Evolutionary conservation across 495 filamentous ascomycete species (phyloP), one percentile per base, ranked within the genome.

Genomic region (Trichoderma gamsii): DNA sequence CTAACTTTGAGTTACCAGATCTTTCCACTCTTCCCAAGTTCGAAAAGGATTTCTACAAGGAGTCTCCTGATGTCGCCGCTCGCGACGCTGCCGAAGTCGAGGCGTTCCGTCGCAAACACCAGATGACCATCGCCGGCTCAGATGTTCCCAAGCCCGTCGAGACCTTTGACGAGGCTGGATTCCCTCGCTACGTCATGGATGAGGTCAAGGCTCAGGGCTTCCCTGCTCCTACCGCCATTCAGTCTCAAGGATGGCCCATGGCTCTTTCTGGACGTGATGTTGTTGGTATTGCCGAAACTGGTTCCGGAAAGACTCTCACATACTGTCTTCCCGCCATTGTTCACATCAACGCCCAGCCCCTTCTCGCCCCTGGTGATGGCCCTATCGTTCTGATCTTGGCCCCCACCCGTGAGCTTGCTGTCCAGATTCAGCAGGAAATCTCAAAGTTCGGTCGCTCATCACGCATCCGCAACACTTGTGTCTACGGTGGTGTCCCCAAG

Each of bases 161-260:
- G 77, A 95, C 87, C 63, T 99, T 99, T 77, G 96, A 99, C 73
- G 95, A 99, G 81, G 95, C 95, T 75, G 92, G 92, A 8, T 99
- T 99, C 81, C 95, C 95, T 32, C 86, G 86, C 68, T 99, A 99
- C 76, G 95, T 99, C 59, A 91, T 99, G 88, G 91, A 89, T 75
- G 95, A 99, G 78, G 95, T 99, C 73, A 98, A 98, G 86, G 90
- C 93, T 63, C 93, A 97, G 81, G 95, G 95, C 29, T 99, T 99
- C 78, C 82, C 88, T 63, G 87, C 88, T 61, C 95, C 95, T 41
- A 98, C 95, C 59, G 87, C 96, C 66, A 99, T 99, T 75, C 95
- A 99, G 80, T 92, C 96, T 66, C 95, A 98, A 78, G 96, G 95
- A 71, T 99, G 95, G 95, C 95, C 95, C 65, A 98, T 98, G 95